Percentiles rank a stretch among this genome's conserved stretches.
Evolutionary conservation across 305 asterid species (phyloP).

Genomic region (Fraxinus xanthoxyloides): DNA sequence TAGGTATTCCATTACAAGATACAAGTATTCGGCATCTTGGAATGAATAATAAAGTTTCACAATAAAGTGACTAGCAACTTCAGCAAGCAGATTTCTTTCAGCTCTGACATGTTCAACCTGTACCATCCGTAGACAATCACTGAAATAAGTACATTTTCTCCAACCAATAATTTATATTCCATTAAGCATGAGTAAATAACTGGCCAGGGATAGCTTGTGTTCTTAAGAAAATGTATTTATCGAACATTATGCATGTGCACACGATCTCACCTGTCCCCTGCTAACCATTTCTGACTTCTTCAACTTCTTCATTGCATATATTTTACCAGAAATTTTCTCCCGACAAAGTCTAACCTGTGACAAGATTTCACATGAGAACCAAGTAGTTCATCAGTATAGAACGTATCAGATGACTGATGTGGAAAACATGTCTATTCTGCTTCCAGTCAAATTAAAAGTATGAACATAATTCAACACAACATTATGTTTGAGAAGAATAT

Average conservation of each 20-base stretch:
- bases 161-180: neutral
- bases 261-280: constrained; percentile 73
- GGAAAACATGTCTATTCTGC: neutral
- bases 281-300: constrained; percentile 88
- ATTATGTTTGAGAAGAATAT: neutral
- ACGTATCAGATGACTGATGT: neutral
- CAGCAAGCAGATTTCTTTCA: constrained; percentile 86
- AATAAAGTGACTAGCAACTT: constrained; percentile 70
- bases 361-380: constrained; percentile 22
- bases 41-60: constrained; percentile 85
- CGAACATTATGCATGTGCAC: neutral
- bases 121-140: constrained; percentile 14
- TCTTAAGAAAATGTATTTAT: neutral
- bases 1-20: constrained; percentile 88
- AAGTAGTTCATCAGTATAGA: neutral
- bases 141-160: constrained; percentile 4
- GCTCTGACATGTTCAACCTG: constrained; percentile 87
- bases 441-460: neutral
- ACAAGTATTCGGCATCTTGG: constrained; percentile 83
- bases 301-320: constrained; percentile 89
- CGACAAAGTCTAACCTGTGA: constrained; percentile 76
- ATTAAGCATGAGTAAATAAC: neutral
- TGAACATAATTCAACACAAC: neutral
- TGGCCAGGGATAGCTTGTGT: neutral
- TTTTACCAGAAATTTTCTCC: constrained; percentile 68